Conservation (phyloP, 2,329 filamentous ascomycete species). For the Fusarium penzigii region DNA sequence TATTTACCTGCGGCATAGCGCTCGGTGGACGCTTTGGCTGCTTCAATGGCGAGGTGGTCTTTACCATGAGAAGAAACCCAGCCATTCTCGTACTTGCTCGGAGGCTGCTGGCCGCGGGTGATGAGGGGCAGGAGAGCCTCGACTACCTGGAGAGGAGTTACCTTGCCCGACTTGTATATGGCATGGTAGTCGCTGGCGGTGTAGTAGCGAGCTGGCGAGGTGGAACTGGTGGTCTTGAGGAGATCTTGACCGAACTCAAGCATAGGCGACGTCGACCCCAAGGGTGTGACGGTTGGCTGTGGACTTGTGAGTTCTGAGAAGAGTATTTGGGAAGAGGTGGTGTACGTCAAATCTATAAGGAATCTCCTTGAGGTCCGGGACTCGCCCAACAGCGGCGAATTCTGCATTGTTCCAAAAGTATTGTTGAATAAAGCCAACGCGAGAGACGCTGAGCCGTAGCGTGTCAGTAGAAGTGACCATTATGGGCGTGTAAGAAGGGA, state of each 20-base stretch:
- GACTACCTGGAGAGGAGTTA: slow-evolving; percentile 72
- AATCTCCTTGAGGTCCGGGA: slow-evolving; percentile 48
- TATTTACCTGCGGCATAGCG: slow-evolving; percentile 68
- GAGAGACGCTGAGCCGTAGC: slow-evolving; percentile 52
- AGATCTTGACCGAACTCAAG: slow-evolving; percentile 46
- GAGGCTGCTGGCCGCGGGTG: slow-evolving; percentile 54
- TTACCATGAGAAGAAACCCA: slow-evolving; percentile 67
- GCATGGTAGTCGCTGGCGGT: slow-evolving; percentile 76
- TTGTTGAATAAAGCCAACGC: slow-evolving; percentile 61
- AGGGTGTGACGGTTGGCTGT: slow-evolving; percentile 59
- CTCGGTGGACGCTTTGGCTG: slow-evolving; percentile 72
- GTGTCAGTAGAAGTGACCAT: slow-evolving; percentile 9
- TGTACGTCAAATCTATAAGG: slow-evolving; percentile 51
- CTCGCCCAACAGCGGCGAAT: slow-evolving; percentile 49
- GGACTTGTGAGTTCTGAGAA: neutral
- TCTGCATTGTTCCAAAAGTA: slow-evolving; percentile 71
- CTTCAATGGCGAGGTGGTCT: slow-evolving; percentile 60
- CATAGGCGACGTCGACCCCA: slow-evolving; percentile 40
- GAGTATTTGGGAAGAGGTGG: slow-evolving; percentile 2
- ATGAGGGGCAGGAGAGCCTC: slow-evolving; percentile 73
- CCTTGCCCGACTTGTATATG: slow-evolving; percentile 67
- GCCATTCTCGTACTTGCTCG: slow-evolving; percentile 66
- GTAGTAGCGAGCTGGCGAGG: slow-evolving; percentile 57
- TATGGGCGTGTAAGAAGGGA: neutral
- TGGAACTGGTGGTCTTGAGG: slow-evolving; percentile 40